Conservation (phyloP, 202 grass and related monocot species). For the Panicum hallii region DNA sequence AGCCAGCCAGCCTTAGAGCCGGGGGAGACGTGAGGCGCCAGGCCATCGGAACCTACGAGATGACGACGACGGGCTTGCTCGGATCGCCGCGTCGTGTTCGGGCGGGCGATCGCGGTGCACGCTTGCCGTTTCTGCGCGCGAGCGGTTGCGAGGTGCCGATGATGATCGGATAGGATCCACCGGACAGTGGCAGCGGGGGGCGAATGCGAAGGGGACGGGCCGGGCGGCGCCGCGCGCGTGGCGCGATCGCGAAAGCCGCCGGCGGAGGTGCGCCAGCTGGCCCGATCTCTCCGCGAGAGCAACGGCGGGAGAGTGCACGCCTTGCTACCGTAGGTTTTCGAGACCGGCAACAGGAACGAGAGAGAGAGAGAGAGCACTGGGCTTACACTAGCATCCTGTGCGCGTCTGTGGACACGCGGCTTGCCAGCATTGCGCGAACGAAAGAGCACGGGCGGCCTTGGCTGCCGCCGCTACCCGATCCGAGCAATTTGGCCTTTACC, state of each 20-base stretch:
- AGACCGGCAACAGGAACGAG: too few relatives aligned
- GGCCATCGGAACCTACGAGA: not conserved
- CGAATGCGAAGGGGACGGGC: not conserved
- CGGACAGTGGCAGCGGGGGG: not conserved
- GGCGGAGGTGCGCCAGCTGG: too few relatives aligned
- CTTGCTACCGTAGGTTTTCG: too few relatives aligned
- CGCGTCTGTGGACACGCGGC: too few relatives aligned
- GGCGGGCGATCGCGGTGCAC: not conserved
- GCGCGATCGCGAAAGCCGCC: not conserved
- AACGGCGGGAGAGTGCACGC: too few relatives aligned
- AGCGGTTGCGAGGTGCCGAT: not conserved
- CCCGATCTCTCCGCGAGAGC: too few relatives aligned
- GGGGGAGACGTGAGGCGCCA: not conserved
- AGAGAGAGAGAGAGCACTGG: too few relatives aligned
- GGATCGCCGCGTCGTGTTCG: not conserved
- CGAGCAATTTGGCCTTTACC: too few relatives aligned
- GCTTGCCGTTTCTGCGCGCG: not conserved
- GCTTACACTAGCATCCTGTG: too few relatives aligned
- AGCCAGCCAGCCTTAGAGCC: not conserved
- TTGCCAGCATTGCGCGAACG: too few relatives aligned
- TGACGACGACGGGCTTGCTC: not conserved
- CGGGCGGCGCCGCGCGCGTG: conserved; percentile 7
- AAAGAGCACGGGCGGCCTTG: too few relatives aligned
- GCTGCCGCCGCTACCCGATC: too few relatives aligned
- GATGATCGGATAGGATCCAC: not conserved